These are phyloP conservation scores for Tulasnella sp. DNA, from an alignment of 768 basidiomycete species.

Conservation along the genomic window DNA sequence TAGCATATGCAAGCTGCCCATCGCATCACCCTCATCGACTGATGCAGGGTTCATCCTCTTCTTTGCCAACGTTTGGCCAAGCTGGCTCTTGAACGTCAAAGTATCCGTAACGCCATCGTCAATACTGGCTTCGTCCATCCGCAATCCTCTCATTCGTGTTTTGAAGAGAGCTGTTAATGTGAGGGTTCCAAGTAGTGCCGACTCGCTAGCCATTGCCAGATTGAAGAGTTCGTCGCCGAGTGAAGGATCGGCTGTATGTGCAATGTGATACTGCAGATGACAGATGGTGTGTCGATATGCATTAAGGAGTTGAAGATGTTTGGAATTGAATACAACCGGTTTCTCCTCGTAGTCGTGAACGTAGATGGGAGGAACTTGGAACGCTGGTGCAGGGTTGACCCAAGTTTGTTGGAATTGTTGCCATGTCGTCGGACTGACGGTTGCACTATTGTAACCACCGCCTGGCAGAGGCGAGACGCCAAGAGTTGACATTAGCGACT, in stretches of 20 bases:
- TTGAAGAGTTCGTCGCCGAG: conserved; percentile 9
- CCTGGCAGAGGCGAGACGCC: not conserved
- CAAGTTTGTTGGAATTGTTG: conserved; percentile 5
- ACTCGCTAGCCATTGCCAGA: not conserved
- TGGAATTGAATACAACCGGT: conserved; percentile 4
- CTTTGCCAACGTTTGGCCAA: conserved; percentile 1
- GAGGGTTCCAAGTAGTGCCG: conserved; percentile 11
- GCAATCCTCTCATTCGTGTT: not conserved
- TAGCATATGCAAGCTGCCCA: conserved; percentile 63
- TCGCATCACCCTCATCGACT: conserved; percentile 49
- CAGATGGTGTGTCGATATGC: conserved; percentile 7
- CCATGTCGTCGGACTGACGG: not conserved
- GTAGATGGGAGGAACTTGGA: conserved; percentile 4
- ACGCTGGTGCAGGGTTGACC: not conserved
- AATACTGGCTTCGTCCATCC: not conserved
- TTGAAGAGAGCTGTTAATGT: conserved; percentile 11
- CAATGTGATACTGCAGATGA: conserved; percentile 15
- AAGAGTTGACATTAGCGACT: too few relatives aligned
- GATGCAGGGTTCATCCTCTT: not conserved
- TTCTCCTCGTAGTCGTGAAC: not conserved
- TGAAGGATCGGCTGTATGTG: not conserved
- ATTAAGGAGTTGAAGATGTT: conserved; percentile 1
- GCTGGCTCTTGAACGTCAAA: not conserved
- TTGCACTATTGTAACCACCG: not conserved
- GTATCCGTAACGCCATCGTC: conserved; percentile 3